These are phyloP conservation scores for Domatiomyces catenatus DNA, from an alignment of 2,329 filamentous ascomycete genomes.

Conservation along the genomic window DNA sequence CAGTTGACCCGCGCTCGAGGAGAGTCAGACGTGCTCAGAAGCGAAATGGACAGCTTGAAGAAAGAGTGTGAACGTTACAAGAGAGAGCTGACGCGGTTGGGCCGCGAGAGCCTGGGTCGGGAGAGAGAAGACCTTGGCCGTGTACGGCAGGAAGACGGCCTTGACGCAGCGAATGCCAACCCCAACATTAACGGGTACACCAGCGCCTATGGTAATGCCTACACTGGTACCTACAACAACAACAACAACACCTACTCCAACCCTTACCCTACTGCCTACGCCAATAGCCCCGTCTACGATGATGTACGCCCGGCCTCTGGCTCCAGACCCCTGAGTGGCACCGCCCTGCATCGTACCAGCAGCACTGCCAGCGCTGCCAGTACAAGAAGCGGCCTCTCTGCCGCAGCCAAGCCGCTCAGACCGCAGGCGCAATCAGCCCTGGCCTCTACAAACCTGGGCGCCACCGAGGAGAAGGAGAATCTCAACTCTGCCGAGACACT, in stretches of 20 bases:
- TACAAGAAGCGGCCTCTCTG: constrained; percentile 1
- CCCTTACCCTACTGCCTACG: constrained; percentile 8
- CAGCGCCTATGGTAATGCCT: constrained; percentile 12
- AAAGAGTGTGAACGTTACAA: constrained; percentile 88
- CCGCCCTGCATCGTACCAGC: constrained; percentile 12
- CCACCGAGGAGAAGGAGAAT: constrained; percentile 64
- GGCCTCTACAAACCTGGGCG: constrained; percentile 28
- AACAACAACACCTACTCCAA: constrained; percentile 13
- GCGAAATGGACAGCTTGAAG: constrained; percentile 66
- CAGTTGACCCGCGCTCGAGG: constrained; percentile 83
- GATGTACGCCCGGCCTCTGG: neutral
- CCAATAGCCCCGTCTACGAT: constrained; percentile 1
- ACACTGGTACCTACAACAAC: constrained; percentile 11
- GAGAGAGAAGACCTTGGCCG: constrained; percentile 15
- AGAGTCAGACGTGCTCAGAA: constrained; percentile 77
- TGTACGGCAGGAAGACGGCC: constrained; percentile 29
- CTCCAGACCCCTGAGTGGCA: constrained; percentile 10
- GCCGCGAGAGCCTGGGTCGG: constrained; percentile 27
- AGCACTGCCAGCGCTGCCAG: constrained; percentile 12
- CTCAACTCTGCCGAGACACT: constrained; percentile 30
- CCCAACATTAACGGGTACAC: constrained; percentile 35
- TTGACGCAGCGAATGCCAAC: constrained; percentile 44
- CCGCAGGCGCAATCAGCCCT: constrained; percentile 25
- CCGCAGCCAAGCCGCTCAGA: constrained; percentile 11
- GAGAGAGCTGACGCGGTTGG: constrained; percentile 52